Evolutionary conservation across 805 yeast genomes (phyloP).

Genomic region (Candida ponderosae): DNA sequence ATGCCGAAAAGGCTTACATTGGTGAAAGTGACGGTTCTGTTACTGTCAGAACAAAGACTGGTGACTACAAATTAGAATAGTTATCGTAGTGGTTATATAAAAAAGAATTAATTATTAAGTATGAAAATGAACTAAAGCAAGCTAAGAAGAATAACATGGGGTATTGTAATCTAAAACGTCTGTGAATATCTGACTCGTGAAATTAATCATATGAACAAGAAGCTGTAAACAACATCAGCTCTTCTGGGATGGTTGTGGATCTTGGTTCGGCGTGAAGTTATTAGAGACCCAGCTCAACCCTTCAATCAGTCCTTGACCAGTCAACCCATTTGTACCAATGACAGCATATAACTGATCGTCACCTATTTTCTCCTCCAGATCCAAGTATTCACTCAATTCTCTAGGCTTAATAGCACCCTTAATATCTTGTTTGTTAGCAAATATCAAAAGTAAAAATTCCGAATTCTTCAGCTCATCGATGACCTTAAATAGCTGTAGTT

Average conservation of each 20-base stretch:
- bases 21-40: slow-evolving; percentile 77
- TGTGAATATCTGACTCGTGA: too few relatives aligned
- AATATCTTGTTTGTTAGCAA: slow-evolving; percentile 94
- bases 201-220: too few relatives aligned
- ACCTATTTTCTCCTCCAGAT: slow-evolving; percentile 47
- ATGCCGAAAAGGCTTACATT: slow-evolving; percentile 75
- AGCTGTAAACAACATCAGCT: too few relatives aligned
- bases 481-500: slow-evolving; percentile 68
- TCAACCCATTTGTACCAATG: slow-evolving; percentile 82
- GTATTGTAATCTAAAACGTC: too few relatives aligned
- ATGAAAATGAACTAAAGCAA: too few relatives aligned
- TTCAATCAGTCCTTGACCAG: slow-evolving; percentile 86
- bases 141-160: too few relatives aligned
- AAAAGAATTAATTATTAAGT: too few relatives aligned
- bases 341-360: slow-evolving; percentile 82
- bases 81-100: too few relatives aligned
- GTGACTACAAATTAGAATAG: slow-evolving; percentile 8
- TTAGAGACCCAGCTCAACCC: slow-evolving; percentile 81
- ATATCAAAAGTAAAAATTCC: slow-evolving; percentile 71
- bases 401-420: slow-evolving; percentile 85
- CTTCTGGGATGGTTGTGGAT: too few relatives aligned
- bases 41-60: slow-evolving; percentile 22
- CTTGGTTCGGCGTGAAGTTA: slow-evolving; percentile 39
- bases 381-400: slow-evolving; percentile 67
- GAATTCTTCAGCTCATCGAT: slow-evolving; percentile 72